Base-by-base conservation (phyloP, 495 filamentous ascomycete genomes). In the Talaromyces liani region DNA sequence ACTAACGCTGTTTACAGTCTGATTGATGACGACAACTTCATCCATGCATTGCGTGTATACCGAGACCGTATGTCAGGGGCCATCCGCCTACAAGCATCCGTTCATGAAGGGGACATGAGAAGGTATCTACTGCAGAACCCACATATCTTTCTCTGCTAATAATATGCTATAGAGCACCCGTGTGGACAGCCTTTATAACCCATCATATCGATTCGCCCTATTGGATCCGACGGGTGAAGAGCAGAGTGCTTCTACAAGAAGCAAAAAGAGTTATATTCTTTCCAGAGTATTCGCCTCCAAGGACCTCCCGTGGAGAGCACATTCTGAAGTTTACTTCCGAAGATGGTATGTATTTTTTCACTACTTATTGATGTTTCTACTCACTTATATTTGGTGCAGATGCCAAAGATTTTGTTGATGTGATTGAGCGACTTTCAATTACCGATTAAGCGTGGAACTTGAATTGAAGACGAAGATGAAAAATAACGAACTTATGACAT, bases 161-260 rank as follows among this genome's bases (percentile, higher is more conserved):
- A 1, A 27, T 34, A 6, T 34, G 31, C 55, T 10, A 33, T 16
- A 82, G 79, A 22, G 72, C 76, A 2, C 89, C 89, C 0, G 83
- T 91, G 22, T 92, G 89, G 89, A 91, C 87, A 4, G 88, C 89
- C 0, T 92, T 91, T 66, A 84, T 91, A 33, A 90, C 88, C 0
- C 77, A 84, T 16, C 77, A 84, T 57, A 79, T 85, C 16, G 75
- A 74, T 24, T 83, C 82, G 3, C 76, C 77, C 1, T 77, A 74
- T 2, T 91, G 88, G 88, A 71, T 90, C 22, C 77, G 75, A 6
- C 76, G 73, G 3, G 70, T 75, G 7, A 80, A 81, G 8, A 67
- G 72, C 12, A 81, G 78, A 36, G 80, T 82, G 7, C 74, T 91
- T 67, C 70, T 92, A 7, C 82, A 82, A 16, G 83, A 88, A 57